Conservation (phyloP, 1,284 basidiomycete species). For the Ceratobasidium sp. region DNA sequence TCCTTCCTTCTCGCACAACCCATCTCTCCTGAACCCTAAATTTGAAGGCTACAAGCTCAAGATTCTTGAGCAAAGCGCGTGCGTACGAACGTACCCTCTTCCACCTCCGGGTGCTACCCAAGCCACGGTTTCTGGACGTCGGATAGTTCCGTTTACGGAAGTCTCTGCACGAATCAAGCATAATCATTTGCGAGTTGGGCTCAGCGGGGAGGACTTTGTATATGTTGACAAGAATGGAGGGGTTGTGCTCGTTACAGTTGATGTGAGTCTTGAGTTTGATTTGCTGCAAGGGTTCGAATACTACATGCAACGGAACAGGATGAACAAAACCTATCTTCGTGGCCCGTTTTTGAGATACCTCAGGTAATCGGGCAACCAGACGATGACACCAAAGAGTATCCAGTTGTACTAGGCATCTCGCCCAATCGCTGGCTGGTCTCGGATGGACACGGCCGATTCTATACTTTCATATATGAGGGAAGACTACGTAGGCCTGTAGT, state of each 20-base stretch:
- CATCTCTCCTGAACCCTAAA: constrained; percentile 72
- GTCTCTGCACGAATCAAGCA: constrained; percentile 83
- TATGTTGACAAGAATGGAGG: constrained; percentile 75
- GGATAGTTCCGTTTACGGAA: constrained; percentile 75
- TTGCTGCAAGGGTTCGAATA: constrained; percentile 54
- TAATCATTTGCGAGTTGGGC: constrained; percentile 74
- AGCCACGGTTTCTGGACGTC: constrained; percentile 62
- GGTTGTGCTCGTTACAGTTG: constrained; percentile 67
- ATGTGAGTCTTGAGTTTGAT: constrained; percentile 60
- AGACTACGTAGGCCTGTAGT: constrained; percentile 37
- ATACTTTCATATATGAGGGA: constrained; percentile 58
- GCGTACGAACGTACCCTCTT: constrained; percentile 53
- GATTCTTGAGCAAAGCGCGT: constrained; percentile 40
- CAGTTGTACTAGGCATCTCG: constrained; percentile 68
- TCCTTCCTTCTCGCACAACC: constrained; percentile 49
- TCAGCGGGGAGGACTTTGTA: constrained; percentile 56
- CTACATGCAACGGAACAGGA: constrained; percentile 66
- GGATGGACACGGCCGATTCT: constrained; percentile 75
- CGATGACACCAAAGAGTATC: constrained; percentile 69
- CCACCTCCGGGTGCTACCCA: constrained; percentile 58
- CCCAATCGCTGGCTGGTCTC: constrained; percentile 64
- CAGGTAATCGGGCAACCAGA: constrained; percentile 43
- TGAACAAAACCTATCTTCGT: constrained; percentile 44
- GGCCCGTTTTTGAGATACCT: constrained; percentile 46
- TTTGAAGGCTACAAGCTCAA: constrained; percentile 82